Conservation (phyloP, 371 early-diverging fungal genomes). For the Mortierella sp. region DNA sequence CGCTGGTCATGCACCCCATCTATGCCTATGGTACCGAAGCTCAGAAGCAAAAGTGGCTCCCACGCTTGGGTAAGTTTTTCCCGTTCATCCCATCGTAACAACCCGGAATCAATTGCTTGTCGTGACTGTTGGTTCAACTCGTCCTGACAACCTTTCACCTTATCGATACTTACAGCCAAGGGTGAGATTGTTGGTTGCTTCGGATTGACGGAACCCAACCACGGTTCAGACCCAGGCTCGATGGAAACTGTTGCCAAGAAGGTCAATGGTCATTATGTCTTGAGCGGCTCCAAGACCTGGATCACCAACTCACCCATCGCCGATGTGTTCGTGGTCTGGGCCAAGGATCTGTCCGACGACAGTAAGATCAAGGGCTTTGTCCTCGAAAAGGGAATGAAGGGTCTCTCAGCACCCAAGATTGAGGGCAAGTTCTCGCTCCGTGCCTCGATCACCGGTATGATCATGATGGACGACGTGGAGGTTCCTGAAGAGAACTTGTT, state of each 20-base stretch:
- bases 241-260: slow-evolving; percentile 94
- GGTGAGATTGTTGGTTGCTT: slow-evolving; percentile 94
- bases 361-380: slow-evolving; percentile 94
- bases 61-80: slow-evolving; percentile 75
- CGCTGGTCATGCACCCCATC: slow-evolving; percentile 98
- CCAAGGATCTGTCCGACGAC: slow-evolving; percentile 85
- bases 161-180: slow-evolving; percentile 68
- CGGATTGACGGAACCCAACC: slow-evolving; percentile 98
- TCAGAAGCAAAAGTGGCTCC: slow-evolving; percentile 93
- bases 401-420: slow-evolving; percentile 89
- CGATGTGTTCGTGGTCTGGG: slow-evolving; percentile 98
- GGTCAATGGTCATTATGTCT: slow-evolving; percentile 78
- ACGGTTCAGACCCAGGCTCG: slow-evolving; percentile 94
- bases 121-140: background rate
- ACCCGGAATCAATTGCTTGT: too few species aligned
- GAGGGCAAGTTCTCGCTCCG: slow-evolving; percentile 96
- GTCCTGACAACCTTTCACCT: background rate
- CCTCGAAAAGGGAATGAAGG: slow-evolving; percentile 91
- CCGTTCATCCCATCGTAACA: background rate
- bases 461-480: slow-evolving; percentile 97
- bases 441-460: slow-evolving; percentile 97
- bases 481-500: slow-evolving; percentile 91
- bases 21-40: slow-evolving; percentile 92
- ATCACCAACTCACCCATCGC: slow-evolving; percentile 99
- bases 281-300: slow-evolving; percentile 97